A percentile compares a stretch with the other conserved stretches of the same genome.
phyloP scores from a whole-genome alignment of 192 early-diverging fungal species.

The Podila epicladia region DNA sequence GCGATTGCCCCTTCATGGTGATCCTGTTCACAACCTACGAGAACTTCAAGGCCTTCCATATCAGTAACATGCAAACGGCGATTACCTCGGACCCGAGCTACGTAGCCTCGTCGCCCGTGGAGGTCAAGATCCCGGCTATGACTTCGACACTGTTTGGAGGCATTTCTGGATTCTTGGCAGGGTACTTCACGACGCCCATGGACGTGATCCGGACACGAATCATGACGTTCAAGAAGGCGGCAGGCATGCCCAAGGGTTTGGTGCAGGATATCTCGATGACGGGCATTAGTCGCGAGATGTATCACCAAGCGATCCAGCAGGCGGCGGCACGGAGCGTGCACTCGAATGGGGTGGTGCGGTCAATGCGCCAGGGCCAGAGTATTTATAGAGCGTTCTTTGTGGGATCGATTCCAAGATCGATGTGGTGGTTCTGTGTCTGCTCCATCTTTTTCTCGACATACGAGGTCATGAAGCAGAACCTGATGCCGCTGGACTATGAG shows the following conservation, averaged over 20 bases:
- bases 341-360: slow-evolving; percentile 17
- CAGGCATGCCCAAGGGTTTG: slow-evolving; percentile 13
- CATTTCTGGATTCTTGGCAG: slow-evolving; percentile 76
- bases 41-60: slow-evolving; percentile 76
- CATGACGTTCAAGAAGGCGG: slow-evolving; percentile 65
- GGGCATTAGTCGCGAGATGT: slow-evolving; percentile 38
- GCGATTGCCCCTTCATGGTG: slow-evolving; percentile 84
- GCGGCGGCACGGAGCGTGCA: slow-evolving; percentile 14
- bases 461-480: slow-evolving; percentile 60
- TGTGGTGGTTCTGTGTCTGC: slow-evolving; percentile 85
- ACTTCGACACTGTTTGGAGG: slow-evolving; percentile 77
- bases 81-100: slow-evolving; percentile 52
- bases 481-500: slow-evolving; percentile 51
- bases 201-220: slow-evolving; percentile 76
- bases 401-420: slow-evolving; percentile 66
- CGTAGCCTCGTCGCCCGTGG: slow-evolving; percentile 57
- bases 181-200: slow-evolving; percentile 79
- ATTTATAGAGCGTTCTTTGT: slow-evolving; percentile 67
- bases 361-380: slow-evolving; percentile 20
- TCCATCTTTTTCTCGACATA: slow-evolving; percentile 83
- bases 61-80: slow-evolving; percentile 49
- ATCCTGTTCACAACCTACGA: slow-evolving; percentile 81
- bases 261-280: slow-evolving; percentile 50
- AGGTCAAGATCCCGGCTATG: slow-evolving; percentile 71
- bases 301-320: slow-evolving; percentile 23